Base-by-base conservation (phyloP, 352 stramenopile genomes). In the Pythium utonaiense region DNA sequence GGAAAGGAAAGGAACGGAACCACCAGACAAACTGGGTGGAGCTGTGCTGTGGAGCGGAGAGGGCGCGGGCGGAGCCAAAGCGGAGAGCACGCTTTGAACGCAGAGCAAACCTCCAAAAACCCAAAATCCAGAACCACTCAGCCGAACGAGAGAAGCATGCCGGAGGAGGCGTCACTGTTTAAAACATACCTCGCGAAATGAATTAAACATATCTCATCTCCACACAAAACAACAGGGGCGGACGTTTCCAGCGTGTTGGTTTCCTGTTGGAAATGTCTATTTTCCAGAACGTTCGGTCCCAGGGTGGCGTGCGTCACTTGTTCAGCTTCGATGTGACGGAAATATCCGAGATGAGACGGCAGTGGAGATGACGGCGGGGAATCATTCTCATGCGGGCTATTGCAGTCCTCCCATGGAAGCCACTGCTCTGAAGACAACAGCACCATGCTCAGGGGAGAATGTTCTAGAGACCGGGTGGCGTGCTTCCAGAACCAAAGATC, bases 251-350 rank as follows among this genome's bases (percentile, higher is more conserved):
- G 21, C 30, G 10, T 33, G 50, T 49, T 49, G 28, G 24, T 42
- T 58, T 52, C 53, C 14, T 64, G 57, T 58, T 58, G 57, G 38
- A 64, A 64, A 57, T 31, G 22, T 19, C 33, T 19, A n/a, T 12
- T 10, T 65, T 65, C 58, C 40, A 65, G 58, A 65, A 65, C 50
- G 12, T 60, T 65, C 58, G 57, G 36, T 44, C 36, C 36, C 36
- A 44, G 36, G 14, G 36, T 21, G 36, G 31, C 36, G 36, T 44
- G 36, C 36, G 36, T 44, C 36, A 44, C 36, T 41, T n/a, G n/a
- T n/a, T n/a, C 34, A 8, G 34, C 34, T 41, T 41, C 34, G 34
- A 41, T n/a, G 36, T 22, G 3, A n/a, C 36, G 14, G 36, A 44
- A 44, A 22, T n/a, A 44, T 21, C 14, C 36, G 34, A 41, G 36